Evolutionary conservation across 2,329 filamentous ascomycete genomes (phyloP), one percentile per base, ranked within the genome.

Genomic region (Phyllachora maydis): DNA sequence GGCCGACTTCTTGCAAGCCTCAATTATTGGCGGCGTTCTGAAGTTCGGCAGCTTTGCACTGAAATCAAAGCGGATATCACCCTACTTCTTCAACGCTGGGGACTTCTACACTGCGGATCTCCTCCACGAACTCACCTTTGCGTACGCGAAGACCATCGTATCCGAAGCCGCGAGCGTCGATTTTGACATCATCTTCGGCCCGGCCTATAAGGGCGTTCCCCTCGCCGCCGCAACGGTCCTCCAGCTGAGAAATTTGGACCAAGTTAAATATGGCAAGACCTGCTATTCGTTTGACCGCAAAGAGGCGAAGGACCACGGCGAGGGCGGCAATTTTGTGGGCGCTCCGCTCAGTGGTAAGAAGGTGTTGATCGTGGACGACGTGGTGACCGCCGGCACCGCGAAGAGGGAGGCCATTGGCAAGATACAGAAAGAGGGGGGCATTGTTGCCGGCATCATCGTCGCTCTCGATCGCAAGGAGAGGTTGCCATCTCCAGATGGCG

Each of bases 51-150:
- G 62, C 43, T 88, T 79, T 54, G 77, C 74, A 37, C 68, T 98
- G 43, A 98, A 98, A 56, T 93, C 83, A 25, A 78, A 79, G 50
- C 78, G 85, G 40, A 60, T 59, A 38, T 92, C 82, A 8, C 88
- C 88, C 19, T 95, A 95, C 63, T 95, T 95, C 60, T 91, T 95
- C 69, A 93, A 92, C 50, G 82, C 83, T 22, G 82, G 83, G 29
- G 68, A 78, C 39, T 90, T 95, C 52, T 81, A 88, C 59, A 72
- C 71, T 24, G 75, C 74, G 12, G 62, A 71, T 31, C 65, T 92
- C 15, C 67, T 90, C 32, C 65, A 64, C 31, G 68, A 81, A 27
- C 77, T 92, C 35, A 66, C 75, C 24, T 63, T 68, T 19, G 82
- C 85, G 28, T 95, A 85, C 49, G 85, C 85, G 20, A 49, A 61